A percentile compares a stretch with the other conserved stretches of the same genome.
These are phyloP conservation scores for Phytophthora hibernalis DNA, from an alignment of 352 stramenopile genomes.

Conservation along the genomic window DNA sequence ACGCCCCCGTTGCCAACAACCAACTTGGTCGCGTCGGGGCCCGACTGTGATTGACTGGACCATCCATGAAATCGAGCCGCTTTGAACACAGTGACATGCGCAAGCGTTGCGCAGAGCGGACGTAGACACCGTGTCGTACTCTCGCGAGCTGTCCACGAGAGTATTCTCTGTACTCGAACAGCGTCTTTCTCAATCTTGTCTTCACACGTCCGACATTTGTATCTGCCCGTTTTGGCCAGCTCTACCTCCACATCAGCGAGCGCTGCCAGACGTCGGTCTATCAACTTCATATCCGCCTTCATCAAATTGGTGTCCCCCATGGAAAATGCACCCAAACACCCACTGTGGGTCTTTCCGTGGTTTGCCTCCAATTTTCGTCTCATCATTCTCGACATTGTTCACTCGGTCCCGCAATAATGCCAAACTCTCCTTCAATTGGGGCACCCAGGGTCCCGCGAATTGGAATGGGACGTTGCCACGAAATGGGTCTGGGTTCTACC, in stretches of 20 bases:
- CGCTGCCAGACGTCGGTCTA: constrained; percentile 46
- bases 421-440: constrained; percentile 68
- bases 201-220: constrained; percentile 63
- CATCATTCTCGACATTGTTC: constrained; percentile 27
- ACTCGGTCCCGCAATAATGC: constrained; percentile 55
- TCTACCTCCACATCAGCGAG: constrained; percentile 62
- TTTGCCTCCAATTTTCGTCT: constrained; percentile 17
- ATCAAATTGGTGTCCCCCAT: constrained; percentile 85
- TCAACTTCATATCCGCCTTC: constrained; percentile 60
- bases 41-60: constrained; percentile 20
- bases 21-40: not conserved
- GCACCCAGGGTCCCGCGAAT: constrained; percentile 49
- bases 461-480: constrained; percentile 69
- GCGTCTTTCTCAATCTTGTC: constrained; percentile 53
- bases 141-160: constrained; percentile 25
- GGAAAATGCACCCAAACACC: constrained; percentile 67
- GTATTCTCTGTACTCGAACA: constrained; percentile 50
- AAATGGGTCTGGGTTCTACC: constrained; percentile 62
- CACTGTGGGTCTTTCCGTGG: not conserved
- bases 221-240: constrained; percentile 53
- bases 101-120: constrained; percentile 15
- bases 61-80: constrained; percentile 27
- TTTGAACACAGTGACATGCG: constrained; percentile 9
- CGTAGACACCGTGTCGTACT: constrained; percentile 26
- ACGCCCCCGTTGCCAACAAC: too few relatives aligned